Evolutionary conservation across 139 green algal species (phyloP).

Genomic region (Chara braunii): DNA sequence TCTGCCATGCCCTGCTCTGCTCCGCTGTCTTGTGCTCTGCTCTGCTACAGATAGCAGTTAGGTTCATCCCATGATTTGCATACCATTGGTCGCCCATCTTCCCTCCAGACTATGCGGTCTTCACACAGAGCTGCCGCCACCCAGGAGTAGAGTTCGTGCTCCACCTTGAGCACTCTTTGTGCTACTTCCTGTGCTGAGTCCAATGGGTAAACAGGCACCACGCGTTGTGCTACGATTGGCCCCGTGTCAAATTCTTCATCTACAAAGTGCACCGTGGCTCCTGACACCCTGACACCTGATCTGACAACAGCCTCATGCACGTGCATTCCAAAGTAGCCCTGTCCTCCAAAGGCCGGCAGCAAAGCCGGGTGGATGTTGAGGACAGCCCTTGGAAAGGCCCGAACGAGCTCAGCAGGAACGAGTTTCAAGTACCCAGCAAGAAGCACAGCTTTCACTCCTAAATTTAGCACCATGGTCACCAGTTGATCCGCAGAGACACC

Average conservation of each 20-base stretch:
- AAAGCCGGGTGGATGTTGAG: conserved; percentile 98
- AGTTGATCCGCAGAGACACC: conserved; percentile 11
- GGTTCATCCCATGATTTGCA: conserved; percentile 21
- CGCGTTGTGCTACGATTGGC: conserved; percentile 81
- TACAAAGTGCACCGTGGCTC: conserved; percentile 94
- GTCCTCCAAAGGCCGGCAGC: conserved; percentile 91
- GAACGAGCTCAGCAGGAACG: conserved; percentile 69
- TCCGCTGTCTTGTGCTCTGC: too few relatives aligned
- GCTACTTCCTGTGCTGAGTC: conserved; percentile 74
- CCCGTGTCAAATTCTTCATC: conserved; percentile 93
- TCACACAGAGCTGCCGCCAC: conserved; percentile 84
- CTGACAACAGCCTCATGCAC: conserved; percentile 87
- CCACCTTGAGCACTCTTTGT: conserved; percentile 73
- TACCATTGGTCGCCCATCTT: conserved; percentile 50
- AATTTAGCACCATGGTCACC: conserved; percentile 17
- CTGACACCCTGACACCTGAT: conserved; percentile 73
- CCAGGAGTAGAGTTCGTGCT: conserved; percentile 78
- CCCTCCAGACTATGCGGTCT: conserved; percentile 73
- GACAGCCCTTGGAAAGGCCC: conserved; percentile 64
- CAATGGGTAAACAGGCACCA: conserved; percentile 73
- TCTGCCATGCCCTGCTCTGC: too few relatives aligned
- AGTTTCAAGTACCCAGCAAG: conserved; percentile 96
- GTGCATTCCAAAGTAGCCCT: conserved; percentile 80
- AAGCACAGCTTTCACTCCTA: conserved; percentile 65
- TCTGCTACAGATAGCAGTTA: too few relatives aligned